Conservation (phyloP, 106 monocot species). For the Gastrodia elata region DNA sequence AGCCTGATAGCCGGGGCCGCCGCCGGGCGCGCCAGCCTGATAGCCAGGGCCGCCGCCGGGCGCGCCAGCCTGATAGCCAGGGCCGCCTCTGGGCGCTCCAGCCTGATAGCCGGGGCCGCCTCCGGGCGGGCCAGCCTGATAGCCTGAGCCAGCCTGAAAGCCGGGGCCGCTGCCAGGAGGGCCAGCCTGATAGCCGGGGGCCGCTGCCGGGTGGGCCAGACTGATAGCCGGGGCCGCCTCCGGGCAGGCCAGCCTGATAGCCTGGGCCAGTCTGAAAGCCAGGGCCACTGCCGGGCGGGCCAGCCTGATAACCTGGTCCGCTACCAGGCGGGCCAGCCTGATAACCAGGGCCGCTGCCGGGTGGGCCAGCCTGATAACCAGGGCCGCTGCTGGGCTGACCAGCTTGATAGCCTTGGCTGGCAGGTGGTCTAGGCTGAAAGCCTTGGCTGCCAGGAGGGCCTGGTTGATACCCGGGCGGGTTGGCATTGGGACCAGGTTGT, state of each 20-base stretch:
- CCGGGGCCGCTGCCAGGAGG: background rate
- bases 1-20: no score
- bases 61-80: slow-evolving; percentile 17
- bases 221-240: background rate
- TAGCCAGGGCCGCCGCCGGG: slow-evolving; percentile 5
- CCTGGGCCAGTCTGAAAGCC: slow-evolving; percentile 20
- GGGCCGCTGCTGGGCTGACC: background rate
- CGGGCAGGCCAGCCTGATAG: slow-evolving; percentile 16
- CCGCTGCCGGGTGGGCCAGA: slow-evolving; percentile 7
- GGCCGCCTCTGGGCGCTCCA: background rate
- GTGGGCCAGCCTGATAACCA: slow-evolving; percentile 8
- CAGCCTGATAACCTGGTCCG: slow-evolving; percentile 12
- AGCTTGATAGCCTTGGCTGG: slow-evolving; percentile 13
- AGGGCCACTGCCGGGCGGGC: slow-evolving; percentile 7
- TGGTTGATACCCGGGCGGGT: slow-evolving; percentile 2
- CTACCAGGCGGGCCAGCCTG: slow-evolving; percentile 11
- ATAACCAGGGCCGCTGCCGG: slow-evolving; percentile 8
- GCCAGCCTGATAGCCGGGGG: slow-evolving; percentile 13
- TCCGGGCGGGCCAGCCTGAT: slow-evolving; percentile 20
- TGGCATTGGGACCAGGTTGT: slow-evolving; percentile 13
- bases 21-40: background rate
- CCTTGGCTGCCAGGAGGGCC: slow-evolving; percentile 1
- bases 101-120: slow-evolving; percentile 15
- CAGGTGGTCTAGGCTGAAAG: slow-evolving; percentile 6
- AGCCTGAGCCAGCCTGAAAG: slow-evolving; percentile 3